Evolutionary conservation across 169 alveolate species (phyloP).

Genomic region (Prorocentrum cordatum): DNA sequence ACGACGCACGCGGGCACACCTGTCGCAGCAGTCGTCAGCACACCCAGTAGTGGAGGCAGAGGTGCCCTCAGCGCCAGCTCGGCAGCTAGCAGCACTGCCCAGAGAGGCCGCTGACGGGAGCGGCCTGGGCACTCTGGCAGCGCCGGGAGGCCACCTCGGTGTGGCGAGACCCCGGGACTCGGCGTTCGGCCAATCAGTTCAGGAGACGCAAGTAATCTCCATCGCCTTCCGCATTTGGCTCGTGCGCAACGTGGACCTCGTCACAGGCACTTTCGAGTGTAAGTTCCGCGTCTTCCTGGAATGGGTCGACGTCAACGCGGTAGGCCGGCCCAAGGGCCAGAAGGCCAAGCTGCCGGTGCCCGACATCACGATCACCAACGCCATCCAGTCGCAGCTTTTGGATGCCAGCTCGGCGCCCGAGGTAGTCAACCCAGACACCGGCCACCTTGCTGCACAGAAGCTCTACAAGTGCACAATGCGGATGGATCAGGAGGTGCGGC

Average conservation of each 20-base stretch:
- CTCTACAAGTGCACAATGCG: background rate
- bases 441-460: slow-evolving; percentile 14
- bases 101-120: too few relatives aligned
- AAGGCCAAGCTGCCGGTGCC: background rate
- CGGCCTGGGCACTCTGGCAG: too few relatives aligned
- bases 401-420: slow-evolving; percentile 69
- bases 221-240: slow-evolving; percentile 63
- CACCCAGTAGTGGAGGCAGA: too few relatives aligned
- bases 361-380: too few relatives aligned
- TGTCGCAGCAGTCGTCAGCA: too few relatives aligned
- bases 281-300: slow-evolving; percentile 58
- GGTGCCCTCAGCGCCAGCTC: too few relatives aligned
- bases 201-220: slow-evolving; percentile 32
- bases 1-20: too few relatives aligned
- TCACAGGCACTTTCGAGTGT: slow-evolving; percentile 51
- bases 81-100: too few relatives aligned
- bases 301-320: slow-evolving; percentile 38
- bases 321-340: slow-evolving; percentile 43
- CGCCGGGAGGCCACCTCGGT: too few relatives aligned
- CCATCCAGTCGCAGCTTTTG: too few relatives aligned
- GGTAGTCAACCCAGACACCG: slow-evolving; percentile 57
- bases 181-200: too few relatives aligned
- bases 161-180: too few relatives aligned
- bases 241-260: slow-evolving; percentile 54
- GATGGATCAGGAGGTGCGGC: slow-evolving; percentile 57